Evolutionary conservation across 148 eudicot genomes (phyloP), one percentile per base, ranked within the genome.

Genomic region (Heliosperma pusillum): DNA sequence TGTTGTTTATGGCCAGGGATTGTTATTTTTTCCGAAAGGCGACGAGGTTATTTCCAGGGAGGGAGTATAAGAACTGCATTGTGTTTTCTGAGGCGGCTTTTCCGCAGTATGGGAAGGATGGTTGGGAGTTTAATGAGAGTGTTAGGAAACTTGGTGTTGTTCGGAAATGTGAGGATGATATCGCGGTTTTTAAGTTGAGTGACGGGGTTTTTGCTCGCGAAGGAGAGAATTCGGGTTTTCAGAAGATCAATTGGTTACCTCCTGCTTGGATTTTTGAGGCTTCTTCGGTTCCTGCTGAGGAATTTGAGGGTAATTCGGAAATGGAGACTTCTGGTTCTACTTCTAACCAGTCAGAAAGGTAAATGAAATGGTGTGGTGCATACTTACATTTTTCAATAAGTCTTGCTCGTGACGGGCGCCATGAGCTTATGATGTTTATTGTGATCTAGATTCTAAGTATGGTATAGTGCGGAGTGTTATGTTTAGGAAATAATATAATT

Each of bases 1-100:
- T 68, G 30, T 68, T 68, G 71, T 68, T 33, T 44, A 21, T 44
- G 71, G 16, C 56, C 29, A 68, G 29, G 20, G 71, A 44, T 42
- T 44, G 22, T 21, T 20, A 12, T n/a, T 68, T 68, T n/a, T 45
- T 68, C 3, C 33, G 30, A 25, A 0, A 10, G 25, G 27, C 56
- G 45, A 0, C 4, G 21, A 2, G 12, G 45, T 4, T 7, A 10
- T 17, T 36, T 66, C 12, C 13, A 5, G 69, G 45, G 71, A 68
- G 30, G 27, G 29, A 68, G 71, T 42, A 20, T 3, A 42, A 2
- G 55, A 21, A 68, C 53, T 68, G 71, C 27, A 44, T 68, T 42
- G 71, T 68, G 71, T 68, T 20, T 44, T 17, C 55, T 1, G 71
- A 44, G 55, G 71, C 7, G 27, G 71, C 55, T 1, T 68, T 68